phyloP scores from a whole-genome alignment of 2,329 filamentous ascomycete species.

The Curvularia sp. region DNA sequence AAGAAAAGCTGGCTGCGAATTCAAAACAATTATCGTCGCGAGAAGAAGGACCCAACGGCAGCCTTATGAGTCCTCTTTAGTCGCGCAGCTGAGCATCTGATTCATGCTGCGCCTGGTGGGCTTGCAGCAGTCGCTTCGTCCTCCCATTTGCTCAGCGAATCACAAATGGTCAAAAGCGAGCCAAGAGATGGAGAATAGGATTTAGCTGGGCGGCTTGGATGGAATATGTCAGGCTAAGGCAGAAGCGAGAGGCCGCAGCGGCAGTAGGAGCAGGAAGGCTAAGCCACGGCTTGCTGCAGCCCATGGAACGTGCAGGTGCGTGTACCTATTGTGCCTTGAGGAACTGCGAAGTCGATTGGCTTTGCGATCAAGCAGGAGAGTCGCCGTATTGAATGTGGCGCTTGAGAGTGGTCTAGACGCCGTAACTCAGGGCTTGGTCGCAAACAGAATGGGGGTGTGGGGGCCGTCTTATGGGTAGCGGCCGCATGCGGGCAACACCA shows the following conservation, averaged over 20 bases:
- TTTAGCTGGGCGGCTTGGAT: slow-evolving; percentile 7
- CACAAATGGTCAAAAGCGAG: background rate
- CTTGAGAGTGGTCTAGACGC: background rate
- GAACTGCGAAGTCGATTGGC: background rate
- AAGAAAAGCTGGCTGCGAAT: background rate
- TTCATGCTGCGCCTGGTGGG: slow-evolving; percentile 3
- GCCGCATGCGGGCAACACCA: background rate
- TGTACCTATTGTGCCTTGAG: background rate
- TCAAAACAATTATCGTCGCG: background rate
- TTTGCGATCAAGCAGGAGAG: background rate
- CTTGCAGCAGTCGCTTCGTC: slow-evolving; percentile 2
- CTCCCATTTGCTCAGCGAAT: slow-evolving; percentile 1
- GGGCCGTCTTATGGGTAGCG: background rate
- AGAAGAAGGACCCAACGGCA: background rate
- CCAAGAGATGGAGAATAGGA: slow-evolving; percentile 1
- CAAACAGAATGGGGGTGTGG: background rate
- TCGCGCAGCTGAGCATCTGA: background rate
- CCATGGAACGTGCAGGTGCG: background rate
- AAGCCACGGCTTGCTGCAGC: slow-evolving; percentile 2
- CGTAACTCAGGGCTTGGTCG: background rate
- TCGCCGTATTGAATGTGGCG: background rate
- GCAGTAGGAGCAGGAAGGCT: background rate
- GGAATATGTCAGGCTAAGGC: background rate
- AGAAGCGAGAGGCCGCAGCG: slow-evolving; percentile 1
- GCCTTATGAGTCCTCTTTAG: background rate